These are phyloP conservation scores for Amanita pallidorosea DNA, from an alignment of 768 basidiomycete genomes.

Conservation along the genomic window DNA sequence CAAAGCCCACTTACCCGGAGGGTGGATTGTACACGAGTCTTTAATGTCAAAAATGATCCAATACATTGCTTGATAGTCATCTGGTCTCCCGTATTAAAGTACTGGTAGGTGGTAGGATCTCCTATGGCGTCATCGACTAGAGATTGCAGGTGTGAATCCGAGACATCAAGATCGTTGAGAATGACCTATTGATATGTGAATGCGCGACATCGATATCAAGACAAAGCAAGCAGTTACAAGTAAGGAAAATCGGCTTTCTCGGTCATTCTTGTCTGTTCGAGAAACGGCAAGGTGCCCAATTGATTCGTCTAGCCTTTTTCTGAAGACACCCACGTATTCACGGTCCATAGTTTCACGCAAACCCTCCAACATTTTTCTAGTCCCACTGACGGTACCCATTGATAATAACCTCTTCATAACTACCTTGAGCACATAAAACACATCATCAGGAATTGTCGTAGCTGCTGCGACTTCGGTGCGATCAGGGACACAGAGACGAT, in stretches of 20 bases:
- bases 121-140: constrained; percentile 55
- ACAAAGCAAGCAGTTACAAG: constrained; percentile 47
- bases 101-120: constrained; percentile 47
- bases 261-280: constrained; percentile 67
- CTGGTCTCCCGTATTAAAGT: constrained; percentile 55
- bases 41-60: constrained; percentile 39
- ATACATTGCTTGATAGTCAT: constrained; percentile 36
- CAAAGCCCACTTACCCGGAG: constrained; percentile 44
- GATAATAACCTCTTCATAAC: constrained; percentile 71
- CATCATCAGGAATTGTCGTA: constrained; percentile 84
- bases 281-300: constrained; percentile 45
- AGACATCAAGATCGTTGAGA: constrained; percentile 91
- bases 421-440: constrained; percentile 89
- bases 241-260: constrained; percentile 69
- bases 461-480: constrained; percentile 46
- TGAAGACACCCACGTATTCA: constrained; percentile 74
- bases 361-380: constrained; percentile 48
- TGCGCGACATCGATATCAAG: background rate
- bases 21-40: constrained; percentile 56
- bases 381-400: constrained; percentile 53
- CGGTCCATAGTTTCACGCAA: constrained; percentile 70
- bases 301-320: constrained; percentile 81
- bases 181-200: constrained; percentile 43
- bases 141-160: constrained; percentile 80
- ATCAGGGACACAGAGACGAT: constrained; percentile 73